Evolutionary conservation across 129 eudicot genomes (phyloP), one percentile per base, ranked within the genome.

Genomic region (Silybum marianum): DNA sequence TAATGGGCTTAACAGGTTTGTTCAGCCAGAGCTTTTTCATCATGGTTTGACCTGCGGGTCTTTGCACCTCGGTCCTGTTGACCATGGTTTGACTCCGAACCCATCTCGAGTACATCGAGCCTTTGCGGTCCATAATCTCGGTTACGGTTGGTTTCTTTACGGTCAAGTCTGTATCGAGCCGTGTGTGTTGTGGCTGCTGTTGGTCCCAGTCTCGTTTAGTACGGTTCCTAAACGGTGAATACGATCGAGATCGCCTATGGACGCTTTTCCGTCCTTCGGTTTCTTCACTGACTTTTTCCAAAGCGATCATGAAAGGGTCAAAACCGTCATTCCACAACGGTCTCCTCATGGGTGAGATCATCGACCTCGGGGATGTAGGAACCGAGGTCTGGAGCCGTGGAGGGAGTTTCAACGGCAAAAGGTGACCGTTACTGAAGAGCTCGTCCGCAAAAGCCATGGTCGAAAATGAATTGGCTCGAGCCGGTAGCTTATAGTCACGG

Each of bases 351-450:
- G 81, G 78, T 0, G 91, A 79, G 44, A 77, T 83, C 6, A 87
- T 81, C 2, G 85, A 80, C 83, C 74, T 82, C 0, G 98, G 94
- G 8, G 97, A 87, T 19, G 90, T 77, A n/a, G 91, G 85, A 63
- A 87, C 74, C 7, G 97, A 87, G 30, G 40, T 58, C 23, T 89
- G 92, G 12, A 92, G 90, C 76, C 91, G 76, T 25, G 98, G 98
- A 9, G 98, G 98, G 65, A 71, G 98, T 78, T 89, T 95, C 63
- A 95, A 80, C 11, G 98, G 98, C 89, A 90, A 71, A 71, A 88
- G 85, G 28, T 79, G 82, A 69, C 97, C 98, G 10, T 90, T 82
- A 54, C 38, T 54, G 40, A 91, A 91, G 19, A 94, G 87, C 65
- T 94, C 93, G 77, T 94, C 97, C 0, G 97, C 98, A 81, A 87